Percentiles rank a stretch among this genome's conserved stretches.
phyloP scores from a whole-genome alignment of 768 basidiomycete species.

The Mycena pura region DNA sequence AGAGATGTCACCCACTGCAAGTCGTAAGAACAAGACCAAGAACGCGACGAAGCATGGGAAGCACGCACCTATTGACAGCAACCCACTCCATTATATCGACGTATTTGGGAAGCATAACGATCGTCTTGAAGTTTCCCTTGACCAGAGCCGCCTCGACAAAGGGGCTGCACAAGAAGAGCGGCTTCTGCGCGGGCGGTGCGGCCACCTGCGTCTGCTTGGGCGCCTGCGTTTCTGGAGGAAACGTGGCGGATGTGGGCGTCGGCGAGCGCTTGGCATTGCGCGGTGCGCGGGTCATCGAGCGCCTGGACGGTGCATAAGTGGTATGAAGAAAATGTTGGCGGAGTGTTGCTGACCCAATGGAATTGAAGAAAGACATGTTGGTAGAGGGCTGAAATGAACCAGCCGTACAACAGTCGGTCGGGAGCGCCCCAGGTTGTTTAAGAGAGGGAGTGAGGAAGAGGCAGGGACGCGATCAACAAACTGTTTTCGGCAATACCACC shows the following conservation, averaged over 20 bases:
- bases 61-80: conserved; percentile 48
- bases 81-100: conserved; percentile 99
- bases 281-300: conserved; percentile 79
- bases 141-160: conserved; percentile 98
- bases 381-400: conserved; percentile 11
- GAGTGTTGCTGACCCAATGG: conserved; percentile 63
- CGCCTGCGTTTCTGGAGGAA: conserved; percentile 49
- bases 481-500: not conserved
- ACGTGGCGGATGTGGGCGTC: conserved; percentile 74
- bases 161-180: conserved; percentile 90
- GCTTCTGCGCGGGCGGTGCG: conserved; percentile 49
- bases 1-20: conserved; percentile 55
- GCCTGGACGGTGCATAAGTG: conserved; percentile 45
- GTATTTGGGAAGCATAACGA: conserved; percentile 93
- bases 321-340: not conserved
- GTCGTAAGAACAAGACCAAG: not conserved
- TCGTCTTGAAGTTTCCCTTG: conserved; percentile 98
- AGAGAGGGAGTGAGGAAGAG: not conserved
- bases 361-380: conserved; percentile 84
- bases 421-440: not conserved
- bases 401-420: conserved; percentile 13
- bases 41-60: not conserved
- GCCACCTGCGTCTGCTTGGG: conserved; percentile 47
- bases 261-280: conserved; percentile 74
- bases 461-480: conserved; percentile 2